Percentiles rank a stretch among this genome's conserved stretches.
These are phyloP conservation scores for Casaregolazyma lundiana DNA, from an alignment of 1,139 yeast species.

Conservation along the genomic window DNA sequence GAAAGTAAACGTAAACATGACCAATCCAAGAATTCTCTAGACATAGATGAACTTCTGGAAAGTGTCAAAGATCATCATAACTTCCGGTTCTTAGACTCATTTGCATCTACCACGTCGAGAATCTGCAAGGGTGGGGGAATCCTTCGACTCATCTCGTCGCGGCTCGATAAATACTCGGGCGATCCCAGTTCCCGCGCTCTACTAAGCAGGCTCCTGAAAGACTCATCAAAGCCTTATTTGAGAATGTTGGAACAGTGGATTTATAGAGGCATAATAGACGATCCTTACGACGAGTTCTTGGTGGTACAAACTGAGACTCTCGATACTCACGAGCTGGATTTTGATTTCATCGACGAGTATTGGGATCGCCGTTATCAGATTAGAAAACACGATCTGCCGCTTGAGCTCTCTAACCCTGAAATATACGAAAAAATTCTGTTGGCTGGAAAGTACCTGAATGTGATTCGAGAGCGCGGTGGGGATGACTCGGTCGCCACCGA, in stretches of 20 bases:
- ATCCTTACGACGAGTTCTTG: constrained; percentile 80
- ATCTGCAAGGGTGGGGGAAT: constrained; percentile 32
- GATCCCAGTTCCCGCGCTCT: constrained; percentile 55
- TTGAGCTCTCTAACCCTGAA: constrained; percentile 53
- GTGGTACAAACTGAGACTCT: constrained; percentile 37
- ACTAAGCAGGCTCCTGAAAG: constrained; percentile 48
- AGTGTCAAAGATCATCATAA: constrained; percentile 21
- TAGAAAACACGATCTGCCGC: constrained; percentile 69
- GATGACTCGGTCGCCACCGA: constrained; percentile 24
- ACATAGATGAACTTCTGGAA: constrained; percentile 31
- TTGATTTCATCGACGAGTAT: constrained; percentile 55
- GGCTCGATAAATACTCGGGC: constrained; percentile 59
- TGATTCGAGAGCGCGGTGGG: constrained; percentile 57
- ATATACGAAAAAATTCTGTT: constrained; percentile 62
- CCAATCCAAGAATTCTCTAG: constrained; percentile 22
- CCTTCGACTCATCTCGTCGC: constrained; percentile 54
- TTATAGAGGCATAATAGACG: constrained; percentile 65
- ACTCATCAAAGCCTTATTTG: constrained; percentile 62
- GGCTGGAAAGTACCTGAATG: constrained; percentile 82
- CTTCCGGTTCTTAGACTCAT: constrained; percentile 21
- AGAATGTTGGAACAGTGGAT: constrained; percentile 75
- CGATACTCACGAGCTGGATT: constrained; percentile 44
- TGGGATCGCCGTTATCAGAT: constrained; percentile 85
- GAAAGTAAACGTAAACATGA: constrained; percentile 28
- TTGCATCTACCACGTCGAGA: constrained; percentile 19